phyloP scores from a whole-genome alignment of 768 basidiomycete species.

The Termitomyces bulborhizus region DNA sequence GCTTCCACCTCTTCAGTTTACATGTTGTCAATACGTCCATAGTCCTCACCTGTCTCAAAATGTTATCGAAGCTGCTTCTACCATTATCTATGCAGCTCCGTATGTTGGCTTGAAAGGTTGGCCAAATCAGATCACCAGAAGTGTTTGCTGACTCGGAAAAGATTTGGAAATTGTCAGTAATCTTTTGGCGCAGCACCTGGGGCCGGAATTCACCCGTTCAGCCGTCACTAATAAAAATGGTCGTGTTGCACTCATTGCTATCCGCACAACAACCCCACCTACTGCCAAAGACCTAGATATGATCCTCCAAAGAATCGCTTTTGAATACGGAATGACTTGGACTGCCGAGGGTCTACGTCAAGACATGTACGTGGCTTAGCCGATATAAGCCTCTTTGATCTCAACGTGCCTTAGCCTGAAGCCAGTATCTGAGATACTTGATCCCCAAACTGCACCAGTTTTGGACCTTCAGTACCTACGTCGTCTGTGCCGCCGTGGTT shows the following conservation, averaged over 20 bases:
- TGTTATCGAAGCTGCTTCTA: conserved; percentile 63
- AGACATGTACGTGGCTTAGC: conserved; percentile 44
- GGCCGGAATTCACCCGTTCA: conserved; percentile 50
- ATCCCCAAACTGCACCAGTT: conserved; percentile 37
- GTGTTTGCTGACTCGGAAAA: conserved; percentile 18
- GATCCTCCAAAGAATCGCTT: conserved; percentile 49
- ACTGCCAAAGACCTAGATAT: conserved; percentile 51
- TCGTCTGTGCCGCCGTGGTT: conserved; percentile 57
- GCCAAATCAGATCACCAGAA: not conserved
- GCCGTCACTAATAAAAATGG: conserved; percentile 43
- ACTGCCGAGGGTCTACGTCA: conserved; percentile 51
- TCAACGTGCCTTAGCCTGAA: conserved; percentile 34
- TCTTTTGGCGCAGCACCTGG: conserved; percentile 49
- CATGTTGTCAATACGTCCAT: conserved; percentile 1
- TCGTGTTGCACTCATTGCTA: conserved; percentile 49
- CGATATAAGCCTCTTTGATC: not conserved
- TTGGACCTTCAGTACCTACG: conserved; percentile 56
- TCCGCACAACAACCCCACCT: conserved; percentile 47
- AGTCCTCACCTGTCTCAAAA: conserved; percentile 42
- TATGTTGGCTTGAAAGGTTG: conserved; percentile 55
- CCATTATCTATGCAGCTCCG: conserved; percentile 57
- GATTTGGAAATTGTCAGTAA: conserved; percentile 54
- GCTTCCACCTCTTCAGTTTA: not conserved
- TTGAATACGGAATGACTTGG: conserved; percentile 53
- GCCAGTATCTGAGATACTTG: conserved; percentile 55